A percentile compares a stretch with the other conserved stretches of the same genome.
Evolutionary conservation across 768 basidiomycete genomes (phyloP).

Genomic region (Lentinula detonsa): DNA sequence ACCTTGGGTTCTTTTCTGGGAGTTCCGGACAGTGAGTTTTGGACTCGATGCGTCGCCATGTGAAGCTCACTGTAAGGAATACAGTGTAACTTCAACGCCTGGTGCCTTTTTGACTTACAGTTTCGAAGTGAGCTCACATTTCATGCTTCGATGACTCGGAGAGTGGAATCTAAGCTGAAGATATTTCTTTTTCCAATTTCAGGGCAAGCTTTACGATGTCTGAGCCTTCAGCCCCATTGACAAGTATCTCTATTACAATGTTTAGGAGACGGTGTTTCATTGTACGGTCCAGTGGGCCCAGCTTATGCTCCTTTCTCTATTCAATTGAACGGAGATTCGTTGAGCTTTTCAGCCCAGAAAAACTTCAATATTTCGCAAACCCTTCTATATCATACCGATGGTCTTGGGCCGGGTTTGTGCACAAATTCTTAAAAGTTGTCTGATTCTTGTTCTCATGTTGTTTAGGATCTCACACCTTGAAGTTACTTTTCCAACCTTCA

Average conservation of each 20-base stretch:
- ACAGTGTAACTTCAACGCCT: conserved; percentile 26
- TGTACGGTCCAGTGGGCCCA: conserved; percentile 37
- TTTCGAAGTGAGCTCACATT: conserved; percentile 27
- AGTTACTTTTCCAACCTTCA: conserved; percentile 21
- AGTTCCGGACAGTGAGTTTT: conserved; percentile 36
- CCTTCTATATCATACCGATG: conserved; percentile 19
- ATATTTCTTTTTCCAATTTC: neutral
- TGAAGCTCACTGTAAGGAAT: neutral
- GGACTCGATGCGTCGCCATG: neutral
- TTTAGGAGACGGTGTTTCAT: conserved; percentile 36
- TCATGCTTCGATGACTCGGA: neutral
- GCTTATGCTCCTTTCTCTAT: conserved; percentile 26
- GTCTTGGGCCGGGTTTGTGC: conserved; percentile 15
- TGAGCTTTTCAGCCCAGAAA: conserved; percentile 15
- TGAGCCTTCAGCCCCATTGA: neutral
- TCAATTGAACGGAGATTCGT: conserved; percentile 24
- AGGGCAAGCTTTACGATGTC: conserved; percentile 11
- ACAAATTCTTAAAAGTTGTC: neutral
- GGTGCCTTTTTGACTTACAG: conserved; percentile 27
- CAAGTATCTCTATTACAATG: neutral
- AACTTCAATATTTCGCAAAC: conserved; percentile 19
- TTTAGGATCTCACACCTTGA: conserved; percentile 13
- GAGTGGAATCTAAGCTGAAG: neutral
- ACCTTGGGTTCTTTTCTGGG: conserved; percentile 32
- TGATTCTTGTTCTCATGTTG: neutral